Evolutionary conservation across 345 rosid genomes (phyloP).

Genomic region (Sonneratia caseolaris): DNA sequence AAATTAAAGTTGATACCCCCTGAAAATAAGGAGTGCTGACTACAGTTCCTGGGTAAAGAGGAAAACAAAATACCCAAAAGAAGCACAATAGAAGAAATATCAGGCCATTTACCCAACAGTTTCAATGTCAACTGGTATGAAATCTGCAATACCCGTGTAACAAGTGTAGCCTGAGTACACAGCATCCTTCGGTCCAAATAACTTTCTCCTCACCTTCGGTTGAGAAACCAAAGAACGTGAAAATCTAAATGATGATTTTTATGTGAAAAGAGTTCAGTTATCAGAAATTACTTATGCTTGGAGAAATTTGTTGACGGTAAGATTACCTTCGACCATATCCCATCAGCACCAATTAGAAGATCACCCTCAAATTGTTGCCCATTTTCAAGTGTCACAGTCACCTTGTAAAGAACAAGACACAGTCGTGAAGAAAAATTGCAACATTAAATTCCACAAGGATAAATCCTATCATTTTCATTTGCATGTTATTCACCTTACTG

Average conservation of each 20-base stretch:
- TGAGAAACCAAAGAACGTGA: not conserved
- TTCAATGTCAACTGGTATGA: conserved; percentile 83
- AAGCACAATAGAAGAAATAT: not conserved
- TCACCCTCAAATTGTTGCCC: conserved; percentile 70
- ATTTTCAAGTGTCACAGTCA: conserved; percentile 68
- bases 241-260: not conserved
- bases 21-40: not conserved
- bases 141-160: conserved; percentile 92
- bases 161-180: conserved; percentile 85
- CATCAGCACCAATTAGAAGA: conserved; percentile 92
- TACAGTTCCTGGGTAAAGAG: not conserved
- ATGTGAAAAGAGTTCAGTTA: not conserved
- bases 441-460: not conserved
- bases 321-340: conserved; percentile 90
- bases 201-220: conserved; percentile 61
- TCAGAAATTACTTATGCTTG: not conserved
- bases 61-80: not conserved
- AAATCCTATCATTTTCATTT: not conserved
- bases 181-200: conserved; percentile 69
- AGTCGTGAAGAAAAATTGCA: not conserved
- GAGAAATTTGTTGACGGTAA: not conserved
- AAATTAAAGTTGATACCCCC: not conserved
- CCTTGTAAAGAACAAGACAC: conserved; percentile 34
- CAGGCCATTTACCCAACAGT: conserved; percentile 62
- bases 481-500: conserved; percentile 42